Conservation (phyloP, 371 early-diverging fungal genomes). For the Lichtheimia corymbifera region DNA sequence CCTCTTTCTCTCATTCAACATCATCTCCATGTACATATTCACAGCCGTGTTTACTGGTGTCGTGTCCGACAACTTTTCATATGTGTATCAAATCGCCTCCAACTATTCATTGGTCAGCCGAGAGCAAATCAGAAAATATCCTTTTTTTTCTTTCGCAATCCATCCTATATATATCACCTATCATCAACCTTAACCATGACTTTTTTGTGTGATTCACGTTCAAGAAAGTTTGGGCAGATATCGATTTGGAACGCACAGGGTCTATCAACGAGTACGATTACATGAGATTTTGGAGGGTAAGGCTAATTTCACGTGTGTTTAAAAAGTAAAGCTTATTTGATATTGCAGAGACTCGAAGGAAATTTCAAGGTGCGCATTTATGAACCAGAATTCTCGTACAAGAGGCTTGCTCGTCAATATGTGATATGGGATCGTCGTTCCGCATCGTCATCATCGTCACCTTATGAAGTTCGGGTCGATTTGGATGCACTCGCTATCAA, state of each 20-base stretch:
- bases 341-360: conserved; percentile 36
- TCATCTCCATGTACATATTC: conserved; percentile 78
- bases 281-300: conserved; percentile 49
- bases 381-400: conserved; percentile 36
- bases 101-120: conserved; percentile 64
- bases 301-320: background rate
- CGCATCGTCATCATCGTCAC: conserved; percentile 12
- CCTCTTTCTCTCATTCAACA: conserved; percentile 67
- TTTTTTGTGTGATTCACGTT: conserved; percentile 35
- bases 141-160: conserved; percentile 19
- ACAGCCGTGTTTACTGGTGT: conserved; percentile 71
- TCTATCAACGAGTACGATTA: conserved; percentile 52
- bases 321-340: background rate
- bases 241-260: conserved; percentile 55
- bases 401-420: conserved; percentile 23
- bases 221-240: conserved; percentile 60
- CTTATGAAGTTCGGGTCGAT: conserved; percentile 26
- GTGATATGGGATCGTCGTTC: background rate
- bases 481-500: conserved; percentile 24
- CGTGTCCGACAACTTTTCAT: conserved; percentile 72
- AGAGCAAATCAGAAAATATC: conserved; percentile 65
- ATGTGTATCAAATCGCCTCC: conserved; percentile 65
- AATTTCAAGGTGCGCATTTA: conserved; percentile 40
- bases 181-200: conserved; percentile 6
- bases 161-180: background rate